Evolutionary conservation across 768 basidiomycete species (phyloP), one percentile per base, ranked within the genome.

Genomic region (Baorangia bicolor): DNA sequence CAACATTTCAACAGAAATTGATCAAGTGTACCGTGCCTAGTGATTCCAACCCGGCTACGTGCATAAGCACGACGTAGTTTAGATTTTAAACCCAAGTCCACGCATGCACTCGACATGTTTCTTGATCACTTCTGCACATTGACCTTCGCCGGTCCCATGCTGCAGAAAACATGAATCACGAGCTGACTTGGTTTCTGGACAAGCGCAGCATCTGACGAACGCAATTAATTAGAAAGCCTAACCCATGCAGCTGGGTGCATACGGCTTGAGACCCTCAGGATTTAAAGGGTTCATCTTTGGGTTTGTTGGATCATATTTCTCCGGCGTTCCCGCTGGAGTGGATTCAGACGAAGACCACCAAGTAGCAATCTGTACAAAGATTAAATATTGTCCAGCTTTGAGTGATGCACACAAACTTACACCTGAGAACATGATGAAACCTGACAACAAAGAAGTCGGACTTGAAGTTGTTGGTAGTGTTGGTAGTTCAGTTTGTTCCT

Each of bases 201-300:
- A 98, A 40, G 95, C 96, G 67, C 96, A 98, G 64, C 96, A 98
- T 64, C 96, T 98, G 58, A 48, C 13, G 38, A 51, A 53, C 11
- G 27, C 10, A 5, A 20, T 68, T 28, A 61, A 18, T 25, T 4
- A 13, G 16, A 51, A 18, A 14, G 23, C 1, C 1, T 5, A 20
- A 20, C 2, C 4, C 10, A 34, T 28, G 10, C 20, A 27, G 45
- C 33, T 18, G 21, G 10, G 16, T 14, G 77, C 92, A 56, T 70
- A 97, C 96, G 96, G 90, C 71, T 98, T 99, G 49, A 97, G 74
- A n/a, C 94, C 94, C 65, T 94, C 66, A 0, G 96, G 96, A 70
- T 98, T 98, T 53, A 95, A 73, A 10, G 92, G 94, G 69, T 97
- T 97, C 77, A 81, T 75, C 66, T 84, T 86, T 10, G 89, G 88